Percentiles rank a stretch among this genome's conserved stretches.
phyloP scores from a whole-genome alignment of 768 basidiomycete species.

The Lactarius akahatsu region DNA sequence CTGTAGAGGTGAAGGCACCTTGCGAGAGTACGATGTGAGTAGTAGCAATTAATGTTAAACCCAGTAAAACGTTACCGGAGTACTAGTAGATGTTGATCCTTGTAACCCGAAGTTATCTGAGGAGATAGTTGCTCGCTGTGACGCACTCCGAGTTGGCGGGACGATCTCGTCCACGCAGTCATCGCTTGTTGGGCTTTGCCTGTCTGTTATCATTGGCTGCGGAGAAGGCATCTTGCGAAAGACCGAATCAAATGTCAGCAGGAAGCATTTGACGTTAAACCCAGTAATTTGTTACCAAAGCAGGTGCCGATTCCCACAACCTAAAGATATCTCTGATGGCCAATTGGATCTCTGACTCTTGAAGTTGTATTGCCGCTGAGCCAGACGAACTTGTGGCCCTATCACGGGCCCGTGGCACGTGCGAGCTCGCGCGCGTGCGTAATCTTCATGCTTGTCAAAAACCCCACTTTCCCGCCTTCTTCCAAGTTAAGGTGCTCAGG shows the following conservation, averaged over 20 bases:
- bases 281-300: background rate
- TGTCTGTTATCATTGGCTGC: too few species aligned
- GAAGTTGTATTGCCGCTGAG: background rate
- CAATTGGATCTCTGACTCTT: background rate
- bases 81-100: too few species aligned
- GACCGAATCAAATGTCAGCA: background rate
- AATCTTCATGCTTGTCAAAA: constrained; percentile 48
- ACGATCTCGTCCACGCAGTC: too few species aligned
- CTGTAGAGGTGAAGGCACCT: too few species aligned
- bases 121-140: too few species aligned
- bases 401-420: background rate
- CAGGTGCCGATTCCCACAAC: background rate
- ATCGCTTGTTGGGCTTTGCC: too few species aligned
- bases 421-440: constrained; percentile 50
- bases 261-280: background rate
- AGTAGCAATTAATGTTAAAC: background rate
- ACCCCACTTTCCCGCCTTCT: constrained; percentile 57
- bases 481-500: constrained; percentile 47
- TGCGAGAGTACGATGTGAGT: background rate
- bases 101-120: background rate
- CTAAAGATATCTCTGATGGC: background rate
- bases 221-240: background rate
- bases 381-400: background rate
- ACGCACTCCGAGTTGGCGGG: too few species aligned
- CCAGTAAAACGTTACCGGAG: too few species aligned